Conservation (phyloP, 1,284 basidiomycete genomes). For the Sparassis latifolia region DNA sequence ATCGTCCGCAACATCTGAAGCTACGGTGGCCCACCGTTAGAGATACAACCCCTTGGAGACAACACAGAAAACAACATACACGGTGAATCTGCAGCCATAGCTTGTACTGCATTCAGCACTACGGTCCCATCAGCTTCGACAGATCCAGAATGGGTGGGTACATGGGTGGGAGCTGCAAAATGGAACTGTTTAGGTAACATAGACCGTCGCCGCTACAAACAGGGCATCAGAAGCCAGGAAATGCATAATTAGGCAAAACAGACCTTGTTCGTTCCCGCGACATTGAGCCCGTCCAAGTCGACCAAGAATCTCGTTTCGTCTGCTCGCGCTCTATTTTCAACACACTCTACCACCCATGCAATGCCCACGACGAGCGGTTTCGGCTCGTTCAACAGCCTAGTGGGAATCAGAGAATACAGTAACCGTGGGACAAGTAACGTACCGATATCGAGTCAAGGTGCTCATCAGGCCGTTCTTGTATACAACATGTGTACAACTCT, state of each 20-base stretch:
- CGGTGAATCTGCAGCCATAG: not conserved
- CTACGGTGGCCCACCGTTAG: not conserved
- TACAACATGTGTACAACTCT: constrained; percentile 84
- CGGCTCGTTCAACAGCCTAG: constrained; percentile 55
- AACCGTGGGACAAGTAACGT: constrained; percentile 12
- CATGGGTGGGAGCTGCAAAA: not conserved
- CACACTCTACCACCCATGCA: constrained; percentile 88
- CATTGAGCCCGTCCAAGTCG: constrained; percentile 60
- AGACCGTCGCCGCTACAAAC: constrained; percentile 44
- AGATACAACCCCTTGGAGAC: not conserved
- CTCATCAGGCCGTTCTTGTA: constrained; percentile 83
- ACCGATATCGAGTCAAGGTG: constrained; percentile 74
- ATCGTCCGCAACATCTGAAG: not conserved
- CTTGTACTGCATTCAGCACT: not conserved
- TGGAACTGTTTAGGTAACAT: constrained; percentile 60
- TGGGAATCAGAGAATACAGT: not conserved
- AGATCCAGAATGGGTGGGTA: not conserved
- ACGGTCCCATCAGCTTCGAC: not conserved
- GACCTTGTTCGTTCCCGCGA: constrained; percentile 66
- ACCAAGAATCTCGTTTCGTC: constrained; percentile 67
- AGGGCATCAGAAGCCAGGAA: not conserved
- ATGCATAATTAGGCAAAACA: constrained; percentile 6
- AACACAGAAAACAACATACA: not conserved
- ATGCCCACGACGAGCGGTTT: constrained; percentile 80
- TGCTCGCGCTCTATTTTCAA: constrained; percentile 58